Conservation (phyloP, 441 rosid species). For the Syzygium malaccense region DNA sequence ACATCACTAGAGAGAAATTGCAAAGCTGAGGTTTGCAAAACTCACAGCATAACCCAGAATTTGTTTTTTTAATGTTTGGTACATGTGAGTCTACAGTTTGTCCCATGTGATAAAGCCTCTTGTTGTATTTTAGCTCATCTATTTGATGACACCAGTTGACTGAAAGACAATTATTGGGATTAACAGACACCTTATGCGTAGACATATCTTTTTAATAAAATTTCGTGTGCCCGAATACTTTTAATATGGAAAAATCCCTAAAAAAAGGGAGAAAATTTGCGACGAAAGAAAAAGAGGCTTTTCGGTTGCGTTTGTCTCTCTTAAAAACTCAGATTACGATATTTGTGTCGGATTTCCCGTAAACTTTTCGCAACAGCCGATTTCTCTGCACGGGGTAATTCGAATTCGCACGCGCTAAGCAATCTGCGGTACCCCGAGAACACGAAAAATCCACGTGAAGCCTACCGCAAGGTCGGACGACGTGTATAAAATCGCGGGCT, state of each 20-base stretch:
- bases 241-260: not conserved
- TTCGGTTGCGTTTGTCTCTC: not conserved
- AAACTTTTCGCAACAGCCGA: not conserved
- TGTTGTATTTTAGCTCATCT: not conserved
- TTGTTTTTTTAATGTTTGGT: not conserved
- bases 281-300: not conserved
- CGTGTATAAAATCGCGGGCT: not conserved
- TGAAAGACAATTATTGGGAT: not conserved
- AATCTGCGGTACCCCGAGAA: not conserved
- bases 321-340: not conserved
- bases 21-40: not conserved
- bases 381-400: not conserved
- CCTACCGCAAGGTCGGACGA: not conserved
- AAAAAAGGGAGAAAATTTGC: not conserved
- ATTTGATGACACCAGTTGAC: not conserved
- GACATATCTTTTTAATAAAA: not conserved
- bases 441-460: not conserved
- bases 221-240: not conserved
- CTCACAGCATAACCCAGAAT: not conserved
- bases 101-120: not conserved
- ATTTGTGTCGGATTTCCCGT: not conserved
- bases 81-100: not conserved
- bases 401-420: not conserved
- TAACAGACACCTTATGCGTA: not conserved
- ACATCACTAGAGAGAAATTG: not conserved